These are phyloP conservation scores for Microsporum ferrugineum DNA, from an alignment of 2,329 filamentous ascomycete genomes.

Conservation along the genomic window DNA sequence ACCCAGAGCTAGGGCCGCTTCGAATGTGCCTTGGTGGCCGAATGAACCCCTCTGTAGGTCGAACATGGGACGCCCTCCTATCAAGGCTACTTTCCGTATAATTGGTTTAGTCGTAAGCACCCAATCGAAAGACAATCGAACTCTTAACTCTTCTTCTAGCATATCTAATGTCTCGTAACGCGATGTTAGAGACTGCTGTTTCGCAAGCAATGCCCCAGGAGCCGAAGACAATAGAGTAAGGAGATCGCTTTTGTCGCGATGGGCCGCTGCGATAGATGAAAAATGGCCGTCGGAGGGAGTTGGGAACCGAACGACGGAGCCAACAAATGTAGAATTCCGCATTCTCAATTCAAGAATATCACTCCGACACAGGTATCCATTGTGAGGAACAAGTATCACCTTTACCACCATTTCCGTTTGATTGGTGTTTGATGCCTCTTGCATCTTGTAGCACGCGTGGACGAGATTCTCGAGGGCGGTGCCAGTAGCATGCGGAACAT, in stretches of 20 bases:
- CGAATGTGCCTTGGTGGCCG: neutral
- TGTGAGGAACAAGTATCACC: neutral
- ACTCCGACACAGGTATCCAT: neutral
- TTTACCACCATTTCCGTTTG: neutral
- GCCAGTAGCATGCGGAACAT: neutral
- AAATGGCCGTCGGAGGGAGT: neutral
- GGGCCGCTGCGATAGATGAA: neutral
- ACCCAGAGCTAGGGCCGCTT: conserved; percentile 25
- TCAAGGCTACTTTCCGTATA: neutral
- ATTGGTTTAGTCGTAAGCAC: neutral
- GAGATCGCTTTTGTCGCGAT: neutral
- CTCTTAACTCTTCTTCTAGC: neutral
- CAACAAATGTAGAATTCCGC: neutral
- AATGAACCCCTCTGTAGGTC: neutral
- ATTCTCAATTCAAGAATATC: conserved; percentile 5
- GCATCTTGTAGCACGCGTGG: neutral
- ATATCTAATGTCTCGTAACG: neutral
- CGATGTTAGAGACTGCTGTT: neutral
- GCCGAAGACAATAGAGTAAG: neutral
- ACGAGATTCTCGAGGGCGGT: neutral
- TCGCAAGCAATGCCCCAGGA: neutral
- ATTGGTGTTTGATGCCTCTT: neutral
- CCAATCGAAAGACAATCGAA: neutral
- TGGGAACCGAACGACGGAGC: neutral
- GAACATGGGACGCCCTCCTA: neutral